Evolutionary conservation across 179 eudicot genomes (phyloP), one percentile per base, ranked within the genome.

Genomic region (Spergularia azorica): DNA sequence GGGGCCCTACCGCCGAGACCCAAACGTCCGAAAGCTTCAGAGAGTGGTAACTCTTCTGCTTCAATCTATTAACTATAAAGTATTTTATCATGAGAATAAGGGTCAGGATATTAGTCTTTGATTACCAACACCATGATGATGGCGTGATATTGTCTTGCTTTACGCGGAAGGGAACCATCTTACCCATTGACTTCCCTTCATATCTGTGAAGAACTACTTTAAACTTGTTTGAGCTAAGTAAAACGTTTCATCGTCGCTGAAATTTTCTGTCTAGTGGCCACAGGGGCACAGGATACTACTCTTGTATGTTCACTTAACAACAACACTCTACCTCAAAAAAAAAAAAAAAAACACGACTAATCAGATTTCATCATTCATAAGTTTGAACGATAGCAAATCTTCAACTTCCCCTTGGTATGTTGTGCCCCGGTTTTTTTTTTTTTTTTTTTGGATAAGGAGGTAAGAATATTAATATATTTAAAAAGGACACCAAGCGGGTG

Each of bases 1-100:
- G 83, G 89, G 91, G 79, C 90, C 91, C 66, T 59, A 86, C 71
- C 86, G 90, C 39, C 83, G 86, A 80, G 81, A 90, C 84, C 95
- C 95, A 59, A 94, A 88, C 82, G 50, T 83, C 18, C 84, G 88
- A 76, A 91, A 89, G 87, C 83, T 89, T 76, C 59, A 80, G 73
- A 83, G 89, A 88, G 82, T 94, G 93, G 98, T 94, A 90, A 65
- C 18, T 67, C 9, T 80, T 74, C 67, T 56, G 56, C 16, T 82
- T 73, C 77, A 75, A 51, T 36, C 76, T 58, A 52, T 16, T 46
- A 39, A n/a, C 13, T 58, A 61, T 52, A 46, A 6, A 46, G 17
- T 56, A 3, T 50, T 70, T 41, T 75, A 36, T 7, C 5, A 7
- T 54, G 60, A n/a, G 52, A 8, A 41, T 41, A 54, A 15, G 6